Conservation (phyloP, 148 eudicot genomes). For the Amaranthus cruentus region DNA sequence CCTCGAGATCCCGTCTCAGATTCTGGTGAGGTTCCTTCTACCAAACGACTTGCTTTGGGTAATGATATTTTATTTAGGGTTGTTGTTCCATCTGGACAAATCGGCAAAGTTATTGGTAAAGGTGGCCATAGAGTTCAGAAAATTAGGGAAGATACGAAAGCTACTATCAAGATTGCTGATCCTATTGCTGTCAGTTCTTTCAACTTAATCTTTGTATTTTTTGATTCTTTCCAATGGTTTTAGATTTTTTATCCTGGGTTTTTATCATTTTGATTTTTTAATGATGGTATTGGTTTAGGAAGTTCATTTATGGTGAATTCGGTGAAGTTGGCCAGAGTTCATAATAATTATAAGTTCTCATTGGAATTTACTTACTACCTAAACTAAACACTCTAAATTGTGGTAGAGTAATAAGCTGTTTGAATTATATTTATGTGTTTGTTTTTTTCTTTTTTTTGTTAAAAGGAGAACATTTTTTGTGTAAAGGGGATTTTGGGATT, state of each 20-base stretch:
- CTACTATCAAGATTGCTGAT: slow-evolving; percentile 82
- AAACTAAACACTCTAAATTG: too few relatives aligned
- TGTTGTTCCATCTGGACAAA: slow-evolving; percentile 71
- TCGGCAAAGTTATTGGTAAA: slow-evolving; percentile 90
- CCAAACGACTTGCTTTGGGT: slow-evolving; percentile 47
- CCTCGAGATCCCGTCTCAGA: slow-evolving; percentile 38
- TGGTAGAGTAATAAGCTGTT: too few relatives aligned
- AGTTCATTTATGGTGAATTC: neutral
- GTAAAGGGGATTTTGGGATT: too few relatives aligned
- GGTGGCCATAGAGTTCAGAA: slow-evolving; percentile 73
- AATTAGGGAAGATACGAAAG: slow-evolving; percentile 66
- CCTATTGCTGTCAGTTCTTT: slow-evolving; percentile 60
- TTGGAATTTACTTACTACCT: too few relatives aligned
- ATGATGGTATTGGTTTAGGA: neutral
- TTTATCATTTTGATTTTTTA: neutral
- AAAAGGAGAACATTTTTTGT: too few relatives aligned
- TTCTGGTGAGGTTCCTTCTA: slow-evolving; percentile 35
- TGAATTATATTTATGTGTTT: too few relatives aligned
- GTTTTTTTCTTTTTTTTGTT: too few relatives aligned
- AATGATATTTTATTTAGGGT: slow-evolving; percentile 67
- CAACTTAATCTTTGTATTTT: neutral
- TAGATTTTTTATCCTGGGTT: neutral
- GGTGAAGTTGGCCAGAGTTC: neutral
- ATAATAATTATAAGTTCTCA: too few relatives aligned
- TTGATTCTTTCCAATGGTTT: neutral